phyloP scores from a whole-genome alignment of 768 basidiomycete genomes.

The Erythrobasidium yunnanense region DNA sequence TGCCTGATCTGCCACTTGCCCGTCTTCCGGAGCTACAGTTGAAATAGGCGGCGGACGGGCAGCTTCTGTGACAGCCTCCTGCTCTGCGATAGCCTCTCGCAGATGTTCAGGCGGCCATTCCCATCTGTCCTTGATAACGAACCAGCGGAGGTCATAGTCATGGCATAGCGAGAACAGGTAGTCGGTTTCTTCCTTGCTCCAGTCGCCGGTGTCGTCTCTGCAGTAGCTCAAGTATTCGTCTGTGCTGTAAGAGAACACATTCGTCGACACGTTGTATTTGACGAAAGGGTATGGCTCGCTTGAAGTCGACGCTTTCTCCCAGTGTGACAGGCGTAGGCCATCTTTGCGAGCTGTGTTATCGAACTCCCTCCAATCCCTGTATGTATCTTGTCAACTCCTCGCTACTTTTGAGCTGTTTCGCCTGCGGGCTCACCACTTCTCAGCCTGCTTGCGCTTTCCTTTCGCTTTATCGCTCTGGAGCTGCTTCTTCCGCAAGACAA shows the following conservation, averaged over 20 bases:
- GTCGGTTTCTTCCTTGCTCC: conserved; percentile 88
- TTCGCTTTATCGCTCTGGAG: conserved; percentile 58
- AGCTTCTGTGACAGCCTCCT: conserved; percentile 41
- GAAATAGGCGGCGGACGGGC: not conserved
- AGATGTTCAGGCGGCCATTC: conserved; percentile 48
- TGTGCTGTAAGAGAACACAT: conserved; percentile 62
- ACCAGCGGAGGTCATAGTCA: conserved; percentile 79
- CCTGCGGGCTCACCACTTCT: conserved; percentile 54
- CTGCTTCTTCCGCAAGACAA: conserved; percentile 66
- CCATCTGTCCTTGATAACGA: conserved; percentile 81
- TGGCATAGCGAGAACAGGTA: conserved; percentile 71
- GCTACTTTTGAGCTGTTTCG: not conserved
- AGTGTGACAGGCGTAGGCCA: conserved; percentile 63
- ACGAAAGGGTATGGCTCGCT: conserved; percentile 54
- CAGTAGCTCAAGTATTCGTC: conserved; percentile 77
- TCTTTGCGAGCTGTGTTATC: conserved; percentile 61
- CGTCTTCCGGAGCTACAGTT: not conserved
- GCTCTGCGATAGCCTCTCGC: not conserved
- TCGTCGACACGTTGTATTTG: conserved; percentile 61
- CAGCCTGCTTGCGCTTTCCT: conserved; percentile 55
- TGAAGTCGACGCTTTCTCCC: conserved; percentile 47
- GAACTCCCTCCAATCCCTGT: conserved; percentile 69
- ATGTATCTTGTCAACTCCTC: not conserved
- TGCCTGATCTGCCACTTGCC: not conserved
- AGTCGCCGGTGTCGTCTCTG: conserved; percentile 57